These are phyloP conservation scores for Trichoderma sp. DNA, from an alignment of 2,329 filamentous ascomycete genomes.

Conservation along the genomic window DNA sequence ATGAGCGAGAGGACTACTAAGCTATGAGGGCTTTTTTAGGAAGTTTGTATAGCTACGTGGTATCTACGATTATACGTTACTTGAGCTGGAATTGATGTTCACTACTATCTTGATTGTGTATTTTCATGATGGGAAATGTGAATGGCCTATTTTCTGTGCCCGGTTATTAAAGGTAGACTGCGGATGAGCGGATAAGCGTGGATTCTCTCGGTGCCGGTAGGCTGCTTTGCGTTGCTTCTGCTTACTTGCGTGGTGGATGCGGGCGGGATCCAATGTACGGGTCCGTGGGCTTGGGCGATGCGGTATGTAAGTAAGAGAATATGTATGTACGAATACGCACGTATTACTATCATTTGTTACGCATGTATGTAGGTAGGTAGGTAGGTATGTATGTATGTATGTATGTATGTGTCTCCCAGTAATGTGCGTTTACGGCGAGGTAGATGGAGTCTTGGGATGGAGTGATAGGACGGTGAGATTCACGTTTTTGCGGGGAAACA, in stretches of 20 bases:
- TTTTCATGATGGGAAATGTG: neutral
- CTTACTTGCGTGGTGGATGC: neutral
- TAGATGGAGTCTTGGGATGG: neutral
- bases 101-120: neutral
- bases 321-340: neutral
- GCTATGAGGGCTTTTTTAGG: neutral
- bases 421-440: neutral
- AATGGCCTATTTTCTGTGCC: neutral
- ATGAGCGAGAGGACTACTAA: neutral
- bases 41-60: neutral
- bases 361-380: no score
- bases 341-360: no score
- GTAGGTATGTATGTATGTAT: neutral
- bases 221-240: neutral
- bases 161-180: neutral
- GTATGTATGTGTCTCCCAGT: neutral
- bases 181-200: neutral
- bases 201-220: neutral
- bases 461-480: neutral
- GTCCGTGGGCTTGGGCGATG: neutral
- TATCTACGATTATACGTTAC: neutral
- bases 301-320: slow-evolving; percentile 7
- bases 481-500: neutral
- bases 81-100: neutral
- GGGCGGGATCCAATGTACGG: neutral